phyloP scores from a whole-genome alignment of 305 asterid species.

The Caryopteris hybrid region DNA sequence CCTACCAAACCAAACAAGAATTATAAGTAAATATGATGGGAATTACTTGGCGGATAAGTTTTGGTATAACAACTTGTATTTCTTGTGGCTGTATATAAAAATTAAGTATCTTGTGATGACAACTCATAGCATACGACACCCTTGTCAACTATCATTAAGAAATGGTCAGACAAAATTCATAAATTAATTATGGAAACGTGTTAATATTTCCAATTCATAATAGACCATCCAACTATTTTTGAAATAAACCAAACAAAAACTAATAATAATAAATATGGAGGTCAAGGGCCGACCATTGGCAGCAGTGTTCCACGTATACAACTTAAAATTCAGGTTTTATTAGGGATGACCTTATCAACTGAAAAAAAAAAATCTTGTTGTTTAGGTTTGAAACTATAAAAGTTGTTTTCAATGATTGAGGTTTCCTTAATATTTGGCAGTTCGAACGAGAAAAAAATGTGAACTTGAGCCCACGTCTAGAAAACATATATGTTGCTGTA shows the following conservation, averaged over 20 bases:
- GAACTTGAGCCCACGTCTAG: conserved; percentile 24
- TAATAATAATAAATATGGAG: background rate
- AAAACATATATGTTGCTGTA: background rate
- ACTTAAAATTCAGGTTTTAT: too few species aligned
- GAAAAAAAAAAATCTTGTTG: too few species aligned
- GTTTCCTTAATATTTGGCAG: conserved; percentile 16
- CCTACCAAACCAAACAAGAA: too few species aligned
- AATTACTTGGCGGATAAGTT: background rate
- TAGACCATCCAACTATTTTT: conserved; percentile 17
- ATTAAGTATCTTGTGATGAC: conserved; percentile 6
- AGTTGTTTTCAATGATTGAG: conserved; percentile 20
- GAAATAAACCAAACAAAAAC: background rate
- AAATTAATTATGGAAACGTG: conserved; percentile 15
- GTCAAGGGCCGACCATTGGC: conserved; percentile 21
- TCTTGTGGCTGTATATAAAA: too few species aligned
- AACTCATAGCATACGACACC: background rate
- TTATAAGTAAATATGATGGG: background rate
- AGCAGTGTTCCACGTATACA: too few species aligned
- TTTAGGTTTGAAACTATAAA: conserved; percentile 8
- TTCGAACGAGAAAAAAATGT: conserved; percentile 8
- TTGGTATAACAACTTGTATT: background rate
- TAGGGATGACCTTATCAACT: too few species aligned
- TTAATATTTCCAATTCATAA: conserved; percentile 19
- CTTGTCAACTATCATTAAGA: background rate
- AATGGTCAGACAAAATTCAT: background rate